Base-by-base conservation (phyloP, 176 grass and related monocot species). In the Aegilops speltoides region DNA sequence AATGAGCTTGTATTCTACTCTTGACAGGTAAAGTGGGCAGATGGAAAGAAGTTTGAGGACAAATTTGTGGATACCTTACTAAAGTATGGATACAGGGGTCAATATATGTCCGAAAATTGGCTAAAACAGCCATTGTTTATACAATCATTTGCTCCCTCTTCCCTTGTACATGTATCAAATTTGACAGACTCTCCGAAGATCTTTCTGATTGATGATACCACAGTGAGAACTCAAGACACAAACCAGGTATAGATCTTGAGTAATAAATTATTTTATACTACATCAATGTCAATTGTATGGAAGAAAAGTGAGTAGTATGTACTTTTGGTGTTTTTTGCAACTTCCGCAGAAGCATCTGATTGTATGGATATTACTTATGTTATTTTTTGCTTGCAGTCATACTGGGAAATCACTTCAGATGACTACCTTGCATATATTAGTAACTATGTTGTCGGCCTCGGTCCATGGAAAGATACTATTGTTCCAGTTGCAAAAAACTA, bases 381-480 rank as follows among this genome's bases (percentile, higher is more conserved):
- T 45, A 69, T 84, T 26, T 85, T 67, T 73, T 45, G 54, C 76
- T 68, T 91, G 79, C 86, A 96, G 97, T 98, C 94, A 59, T 98
- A 90, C 84, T 98, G 90, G 94, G 97, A 98, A 85, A 93, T 98
- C 83, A 93, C 97, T 86, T 96, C 94, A 78, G 92, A 98, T 85
- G 83, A 79, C 31, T 98, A 94, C 85, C 87, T 98, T 50, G 74
- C 77, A 88, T 98, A 94, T 65, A 96, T 94, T 75, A 88, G 66
- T 60, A 91, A 91, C 76, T 99, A 93, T 14, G 90, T 93, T 82
- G 65, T 98, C 4, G 94, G 97, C 57, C 91, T 99, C 78, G 97
- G 97, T 69, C 97, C 97, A 31, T 99, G 94, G 94, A 99, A 99
- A 83, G 97, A 96, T 77, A 99, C 92, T 45, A 81, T 99, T 91